These are phyloP conservation scores for Chenopodium album DNA, from an alignment of 148 eudicot species.

Conservation along the genomic window DNA sequence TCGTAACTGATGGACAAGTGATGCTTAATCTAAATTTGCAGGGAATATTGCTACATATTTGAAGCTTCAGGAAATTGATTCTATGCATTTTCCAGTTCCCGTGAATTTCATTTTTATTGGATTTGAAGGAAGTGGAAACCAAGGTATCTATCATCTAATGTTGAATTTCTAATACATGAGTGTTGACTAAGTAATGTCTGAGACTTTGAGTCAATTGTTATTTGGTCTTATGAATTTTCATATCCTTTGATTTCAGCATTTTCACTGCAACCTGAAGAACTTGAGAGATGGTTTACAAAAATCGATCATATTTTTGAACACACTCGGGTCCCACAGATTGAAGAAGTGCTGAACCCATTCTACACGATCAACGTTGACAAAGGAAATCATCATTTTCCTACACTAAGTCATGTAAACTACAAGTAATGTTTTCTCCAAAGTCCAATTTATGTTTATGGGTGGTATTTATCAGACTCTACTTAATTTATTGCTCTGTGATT, in stretches of 20 bases:
- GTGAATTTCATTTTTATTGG: conserved; percentile 91
- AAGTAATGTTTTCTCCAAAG: conserved; percentile 50
- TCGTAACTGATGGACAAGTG: conserved; percentile 4
- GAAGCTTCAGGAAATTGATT: conserved; percentile 89
- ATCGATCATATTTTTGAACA: conserved; percentile 96
- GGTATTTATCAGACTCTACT: background rate
- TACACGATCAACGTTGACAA: conserved; percentile 69
- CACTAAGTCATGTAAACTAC: conserved; percentile 76
- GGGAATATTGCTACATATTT: conserved; percentile 80
- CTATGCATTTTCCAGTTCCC: conserved; percentile 84
- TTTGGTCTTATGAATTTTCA: background rate
- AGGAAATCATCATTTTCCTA: conserved; percentile 69
- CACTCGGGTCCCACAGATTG: conserved; percentile 69
- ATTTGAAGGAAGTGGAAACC: conserved; percentile 90
- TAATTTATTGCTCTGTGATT: conserved; percentile 3
- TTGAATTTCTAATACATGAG: conserved; percentile 11
- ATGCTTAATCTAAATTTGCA: conserved; percentile 28
- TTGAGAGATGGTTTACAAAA: conserved; percentile 95
- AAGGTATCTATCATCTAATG: conserved; percentile 45
- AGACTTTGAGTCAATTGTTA: conserved; percentile 8
- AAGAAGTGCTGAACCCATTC: conserved; percentile 77
- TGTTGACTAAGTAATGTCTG: conserved; percentile 2
- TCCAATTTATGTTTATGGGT: conserved; percentile 4
- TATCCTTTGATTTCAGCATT: conserved; percentile 50
- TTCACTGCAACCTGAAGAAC: conserved; percentile 73